Evolutionary conservation across 371 early-diverging fungal genomes (phyloP).

Genomic region (Mucor lusitanicus): DNA sequence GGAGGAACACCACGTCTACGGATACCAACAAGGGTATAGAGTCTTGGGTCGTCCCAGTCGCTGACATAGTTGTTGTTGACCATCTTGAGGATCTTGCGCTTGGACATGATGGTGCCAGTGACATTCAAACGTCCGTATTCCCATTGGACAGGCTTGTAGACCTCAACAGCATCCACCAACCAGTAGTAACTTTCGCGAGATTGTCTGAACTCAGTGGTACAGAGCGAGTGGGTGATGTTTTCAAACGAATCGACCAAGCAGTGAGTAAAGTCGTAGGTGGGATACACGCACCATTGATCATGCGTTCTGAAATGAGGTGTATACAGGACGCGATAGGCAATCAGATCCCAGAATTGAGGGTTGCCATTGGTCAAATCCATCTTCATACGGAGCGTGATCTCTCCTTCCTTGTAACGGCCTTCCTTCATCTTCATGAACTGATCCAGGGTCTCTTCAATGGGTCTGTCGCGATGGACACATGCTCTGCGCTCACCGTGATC

Average conservation of each 20-base stretch:
- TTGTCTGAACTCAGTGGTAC: constrained; percentile 97
- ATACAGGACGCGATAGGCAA: constrained; percentile 96
- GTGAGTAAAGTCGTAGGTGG: constrained; percentile 99
- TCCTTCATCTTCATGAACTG: constrained; percentile 99
- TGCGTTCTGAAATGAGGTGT: constrained; percentile 94
- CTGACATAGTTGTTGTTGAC: constrained; percentile 79
- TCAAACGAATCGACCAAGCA: constrained; percentile 99
- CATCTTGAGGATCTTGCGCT: constrained; percentile 96
- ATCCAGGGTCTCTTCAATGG: constrained; percentile 88
- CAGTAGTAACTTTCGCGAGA: constrained; percentile 99
- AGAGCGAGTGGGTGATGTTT: constrained; percentile 99
- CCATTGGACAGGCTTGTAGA: constrained; percentile 99
- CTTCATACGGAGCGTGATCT: constrained; percentile 98
- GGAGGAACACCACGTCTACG: constrained; percentile 99
- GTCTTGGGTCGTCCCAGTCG: constrained; percentile 98
- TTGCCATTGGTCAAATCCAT: constrained; percentile 97
- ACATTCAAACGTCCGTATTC: constrained; percentile 98
- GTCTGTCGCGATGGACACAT: constrained; percentile 93
- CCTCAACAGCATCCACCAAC: constrained; percentile 97
- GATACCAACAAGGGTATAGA: constrained; percentile 97
- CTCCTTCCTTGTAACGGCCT: constrained; percentile 94
- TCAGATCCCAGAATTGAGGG: constrained; percentile 99
- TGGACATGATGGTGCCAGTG: constrained; percentile 96
- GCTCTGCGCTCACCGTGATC: constrained; percentile 84
- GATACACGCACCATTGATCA: constrained; percentile 96